These are phyloP conservation scores for Trichoderma asperelloides DNA, from an alignment of 495 filamentous ascomycete species.

Conservation along the genomic window DNA sequence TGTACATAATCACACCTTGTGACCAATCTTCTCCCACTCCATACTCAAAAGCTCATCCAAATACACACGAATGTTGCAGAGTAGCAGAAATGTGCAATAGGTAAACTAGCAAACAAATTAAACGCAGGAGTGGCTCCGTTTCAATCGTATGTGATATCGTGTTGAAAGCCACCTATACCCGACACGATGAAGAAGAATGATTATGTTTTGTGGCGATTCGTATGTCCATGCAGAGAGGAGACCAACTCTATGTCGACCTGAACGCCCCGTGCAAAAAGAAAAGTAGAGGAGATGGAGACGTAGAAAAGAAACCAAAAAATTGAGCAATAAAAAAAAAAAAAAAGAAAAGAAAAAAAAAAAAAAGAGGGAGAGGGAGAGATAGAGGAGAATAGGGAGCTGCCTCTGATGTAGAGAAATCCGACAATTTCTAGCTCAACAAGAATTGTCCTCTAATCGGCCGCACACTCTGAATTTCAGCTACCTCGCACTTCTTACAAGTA, in stretches of 20 bases:
- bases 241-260: constrained; percentile 1
- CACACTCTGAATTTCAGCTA: neutral
- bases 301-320: neutral
- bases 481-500: neutral
- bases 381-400: neutral
- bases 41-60: neutral
- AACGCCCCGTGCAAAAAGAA: neutral
- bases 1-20: neutral
- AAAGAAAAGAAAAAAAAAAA: neutral
- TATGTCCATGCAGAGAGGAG: constrained; percentile 2
- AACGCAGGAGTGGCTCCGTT: constrained; percentile 4
- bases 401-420: neutral
- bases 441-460: neutral
- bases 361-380: neutral
- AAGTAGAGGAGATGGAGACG: neutral
- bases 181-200: neutral
- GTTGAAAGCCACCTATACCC: neutral
- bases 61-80: neutral
- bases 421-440: neutral
- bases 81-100: neutral
- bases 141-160: neutral
- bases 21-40: neutral
- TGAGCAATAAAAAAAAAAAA: neutral
- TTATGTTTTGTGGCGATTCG: neutral
- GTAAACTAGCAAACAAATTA: neutral